Evolutionary conservation across 352 stramenopile genomes (phyloP), one percentile per base, ranked within the genome.

Genomic region (Phytophthora crassamura): DNA sequence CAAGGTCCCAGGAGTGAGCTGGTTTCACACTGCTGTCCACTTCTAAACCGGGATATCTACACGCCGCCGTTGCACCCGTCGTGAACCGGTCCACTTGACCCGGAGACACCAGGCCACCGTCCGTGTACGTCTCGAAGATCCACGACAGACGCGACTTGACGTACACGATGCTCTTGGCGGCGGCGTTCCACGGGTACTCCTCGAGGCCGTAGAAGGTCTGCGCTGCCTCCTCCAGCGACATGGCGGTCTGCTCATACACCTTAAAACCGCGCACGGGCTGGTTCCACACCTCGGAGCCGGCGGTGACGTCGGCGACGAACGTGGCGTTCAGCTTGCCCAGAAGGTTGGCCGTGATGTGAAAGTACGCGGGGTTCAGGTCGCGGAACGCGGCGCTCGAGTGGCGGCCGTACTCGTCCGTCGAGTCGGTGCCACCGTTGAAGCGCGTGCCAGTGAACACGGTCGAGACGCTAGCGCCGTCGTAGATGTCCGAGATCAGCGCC

Each of bases 161-260:
- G 38, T 78, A 87, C 50, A 75, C 58, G 47, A 89, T 79, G 38
- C 58, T 66, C 56, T 67, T 77, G 12, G 66, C 72, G 5, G 64
- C 57, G 3, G 39, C 58, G 39, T 86, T 84, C 64, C 80, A 89
- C 43, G 75, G 75, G 42, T 89, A 89, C 51, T 54, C 50, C 6
- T 59, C 62, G 4, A 76, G 68, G 6, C 57, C 68, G 55, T 78
- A 86, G 51, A 72, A 82, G 6, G 67, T 69, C 10, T 52, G 28
- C 0, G 76, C 75, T 0, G 74, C 76, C 1, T 81, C 28, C n/a
- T 69, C 36, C 0, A 68, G 61, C 2, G 61, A 59, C 65, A 86
- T 67, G 3, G 61, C 52, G 0, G 67, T 64, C 63, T 73, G 41
- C 28, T 80, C 55, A 32, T 64, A 47, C 12, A 86, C 59, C 49